Base-by-base conservation (phyloP, 2,329 filamentous ascomycete genomes). In the Moelleriella libera region DNA sequence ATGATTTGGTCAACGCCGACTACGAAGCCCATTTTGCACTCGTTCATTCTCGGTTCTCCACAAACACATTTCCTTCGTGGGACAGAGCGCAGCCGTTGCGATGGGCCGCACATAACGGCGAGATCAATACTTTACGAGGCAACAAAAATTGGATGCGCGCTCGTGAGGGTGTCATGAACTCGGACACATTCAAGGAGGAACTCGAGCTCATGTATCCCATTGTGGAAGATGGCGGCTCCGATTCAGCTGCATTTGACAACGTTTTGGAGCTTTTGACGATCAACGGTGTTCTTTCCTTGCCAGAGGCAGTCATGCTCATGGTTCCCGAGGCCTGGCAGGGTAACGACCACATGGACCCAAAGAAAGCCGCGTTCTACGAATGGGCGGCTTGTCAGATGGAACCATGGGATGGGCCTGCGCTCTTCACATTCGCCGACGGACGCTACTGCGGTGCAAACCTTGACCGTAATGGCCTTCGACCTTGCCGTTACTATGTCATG, bases 111-210 rank as follows among this genome's bases (percentile, higher is more conserved):
- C 90, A 97, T 74, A 97, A 97, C 65, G 90, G 90, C 74, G 90
- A 97, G 70, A 97, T 97, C 63, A 97, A 97, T 68, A 97, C 90
- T 2, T 72, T 97, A 52, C 85, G 90, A 63, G 90, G 90, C 51
- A 97, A 97, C 74, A 97, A 97, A 76, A 97, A 97, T 70, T 97
- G 90, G 90, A 97, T 97, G 90, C 84, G 89, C 57, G 90, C 90
- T 52, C 83, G 90, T 61, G 90, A 97, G 70, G 90, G 90, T 66
- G 82, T 95, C 54, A 85, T 97, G 77, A 85, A 88, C 63, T 97
- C 90, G 2, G 82, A 89, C 54, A 74, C 94, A 47, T 97, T 97
- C 63, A 88, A 87, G 53, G 88, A 94, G 30, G 89, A 96, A 60
- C 80, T 97, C 12, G 88, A 96, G 66, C 70, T 75, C 57, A 78